Evolutionary conservation across 768 basidiomycete genomes (phyloP).

Genomic region (Kwoniella dendrophila): DNA sequence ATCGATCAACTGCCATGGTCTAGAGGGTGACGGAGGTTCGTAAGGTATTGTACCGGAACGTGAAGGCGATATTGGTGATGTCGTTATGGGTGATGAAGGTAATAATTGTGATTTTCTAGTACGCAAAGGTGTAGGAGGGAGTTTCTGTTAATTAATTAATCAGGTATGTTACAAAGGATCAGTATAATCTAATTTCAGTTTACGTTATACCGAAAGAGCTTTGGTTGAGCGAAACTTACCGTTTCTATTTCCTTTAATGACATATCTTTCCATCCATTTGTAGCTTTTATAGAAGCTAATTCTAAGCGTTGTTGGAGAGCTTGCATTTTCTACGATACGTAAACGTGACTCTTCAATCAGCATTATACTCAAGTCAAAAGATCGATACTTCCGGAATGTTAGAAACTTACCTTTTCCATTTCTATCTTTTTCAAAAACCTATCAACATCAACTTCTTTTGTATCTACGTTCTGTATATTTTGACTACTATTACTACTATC

Average conservation of each 20-base stretch:
- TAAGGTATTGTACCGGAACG: slow-evolving; percentile 29
- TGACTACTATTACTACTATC: slow-evolving; percentile 21
- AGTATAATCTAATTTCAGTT: not conserved
- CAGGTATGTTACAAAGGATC: not conserved
- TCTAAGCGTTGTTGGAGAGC: slow-evolving; percentile 47
- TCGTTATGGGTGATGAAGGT: slow-evolving; percentile 27
- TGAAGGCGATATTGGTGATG: slow-evolving; percentile 14
- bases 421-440: slow-evolving; percentile 46
- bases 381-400: not conserved
- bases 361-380: not conserved
- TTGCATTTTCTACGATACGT: slow-evolving; percentile 41
- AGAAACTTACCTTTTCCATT: slow-evolving; percentile 50
- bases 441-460: slow-evolving; percentile 36
- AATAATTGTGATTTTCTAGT: slow-evolving; percentile 18
- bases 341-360: slow-evolving; percentile 7
- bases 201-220: not conserved
- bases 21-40: slow-evolving; percentile 45
- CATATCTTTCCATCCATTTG: slow-evolving; percentile 48
- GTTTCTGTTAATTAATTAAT: slow-evolving; percentile 14
- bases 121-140: slow-evolving; percentile 31
- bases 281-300: slow-evolving; percentile 48
- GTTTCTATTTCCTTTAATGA: slow-evolving; percentile 47
- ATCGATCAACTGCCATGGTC: slow-evolving; percentile 52
- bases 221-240: slow-evolving; percentile 21
- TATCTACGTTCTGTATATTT: slow-evolving; percentile 1